Evolutionary conservation across 805 yeast species (phyloP).

Genomic region (Kodamaea kaohsiungensis): DNA sequence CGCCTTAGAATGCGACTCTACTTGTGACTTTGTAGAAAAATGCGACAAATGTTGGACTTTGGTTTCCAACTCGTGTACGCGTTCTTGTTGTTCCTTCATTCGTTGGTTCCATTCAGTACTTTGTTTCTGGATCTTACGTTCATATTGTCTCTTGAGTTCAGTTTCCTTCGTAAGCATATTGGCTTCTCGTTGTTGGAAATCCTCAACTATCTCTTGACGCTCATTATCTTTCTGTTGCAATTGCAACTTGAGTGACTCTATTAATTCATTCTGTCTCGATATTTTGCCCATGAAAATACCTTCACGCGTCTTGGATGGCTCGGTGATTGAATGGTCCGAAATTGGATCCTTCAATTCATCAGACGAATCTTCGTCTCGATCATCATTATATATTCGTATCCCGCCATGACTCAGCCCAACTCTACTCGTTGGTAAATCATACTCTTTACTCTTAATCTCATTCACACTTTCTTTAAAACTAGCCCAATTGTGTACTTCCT

Average conservation of each 20-base stretch:
- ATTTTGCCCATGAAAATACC: constrained; percentile 13
- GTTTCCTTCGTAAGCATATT: not conserved
- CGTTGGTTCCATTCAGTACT: not conserved
- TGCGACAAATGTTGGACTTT: not conserved
- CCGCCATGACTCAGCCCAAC: not conserved
- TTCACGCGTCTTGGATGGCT: constrained; percentile 3
- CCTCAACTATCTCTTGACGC: constrained; percentile 4
- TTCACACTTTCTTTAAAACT: constrained; percentile 24
- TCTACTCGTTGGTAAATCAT: constrained; percentile 17
- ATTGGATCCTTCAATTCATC: constrained; percentile 4
- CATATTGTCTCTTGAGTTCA: not conserved
- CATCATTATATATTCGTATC: not conserved
- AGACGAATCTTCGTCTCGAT: not conserved
- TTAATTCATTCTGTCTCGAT: constrained; percentile 13
- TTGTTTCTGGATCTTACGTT: not conserved
- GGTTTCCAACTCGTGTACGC: not conserved
- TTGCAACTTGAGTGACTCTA: constrained; percentile 13
- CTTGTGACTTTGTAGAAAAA: not conserved
- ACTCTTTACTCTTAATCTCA: constrained; percentile 21
- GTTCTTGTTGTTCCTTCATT: not conserved
- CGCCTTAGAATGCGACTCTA: not conserved
- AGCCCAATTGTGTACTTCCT: constrained; percentile 11
- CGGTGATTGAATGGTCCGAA: not conserved
- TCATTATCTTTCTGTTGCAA: constrained; percentile 4
- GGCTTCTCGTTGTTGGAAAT: constrained; percentile 2